phyloP scores from a whole-genome alignment of 805 yeast genomes.

The Torulaspora microellipsoides region DNA sequence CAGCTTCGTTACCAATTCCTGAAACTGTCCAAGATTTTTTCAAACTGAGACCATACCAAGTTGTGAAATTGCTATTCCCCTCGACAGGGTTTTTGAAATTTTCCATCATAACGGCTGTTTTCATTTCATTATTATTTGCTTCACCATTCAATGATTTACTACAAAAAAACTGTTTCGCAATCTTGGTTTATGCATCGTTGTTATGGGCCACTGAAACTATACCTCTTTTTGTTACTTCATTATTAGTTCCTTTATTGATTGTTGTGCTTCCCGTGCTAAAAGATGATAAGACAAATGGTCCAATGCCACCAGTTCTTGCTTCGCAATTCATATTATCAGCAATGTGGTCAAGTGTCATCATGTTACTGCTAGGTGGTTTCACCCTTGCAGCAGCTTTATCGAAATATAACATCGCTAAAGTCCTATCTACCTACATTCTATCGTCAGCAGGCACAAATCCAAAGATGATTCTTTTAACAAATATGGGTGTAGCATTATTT shows the following conservation, averaged over 20 bases:
- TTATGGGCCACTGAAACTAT: slow-evolving; percentile 88
- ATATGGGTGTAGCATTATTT: slow-evolving; percentile 82
- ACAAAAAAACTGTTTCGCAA: slow-evolving; percentile 76
- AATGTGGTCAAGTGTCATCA: slow-evolving; percentile 95
- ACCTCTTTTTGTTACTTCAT: slow-evolving; percentile 85
- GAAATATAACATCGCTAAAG: slow-evolving; percentile 83
- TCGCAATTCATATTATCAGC: slow-evolving; percentile 67
- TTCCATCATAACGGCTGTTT: slow-evolving; percentile 44
- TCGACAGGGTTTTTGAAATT: slow-evolving; percentile 42
- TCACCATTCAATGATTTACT: slow-evolving; percentile 58
- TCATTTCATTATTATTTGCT: slow-evolving; percentile 41
- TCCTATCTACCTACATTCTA: slow-evolving; percentile 75
- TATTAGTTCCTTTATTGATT: slow-evolving; percentile 74
- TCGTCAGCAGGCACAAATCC: slow-evolving; percentile 86
- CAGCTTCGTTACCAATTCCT: slow-evolving; percentile 13
- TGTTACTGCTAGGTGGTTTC: slow-evolving; percentile 89
- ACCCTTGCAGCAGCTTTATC: slow-evolving; percentile 92
- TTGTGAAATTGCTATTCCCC: slow-evolving; percentile 15
- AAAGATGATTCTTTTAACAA: slow-evolving; percentile 63
- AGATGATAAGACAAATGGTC: slow-evolving; percentile 45
- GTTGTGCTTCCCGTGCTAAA: slow-evolving; percentile 68
- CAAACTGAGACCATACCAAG: slow-evolving; percentile 14
- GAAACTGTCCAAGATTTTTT: slow-evolving; percentile 19
- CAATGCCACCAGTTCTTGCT: slow-evolving; percentile 60
- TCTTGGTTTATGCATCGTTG: slow-evolving; percentile 73